Evolutionary conservation across 768 basidiomycete genomes (phyloP), one percentile per base, ranked within the genome.

Genomic region (Tricholoma flavovirens): DNA sequence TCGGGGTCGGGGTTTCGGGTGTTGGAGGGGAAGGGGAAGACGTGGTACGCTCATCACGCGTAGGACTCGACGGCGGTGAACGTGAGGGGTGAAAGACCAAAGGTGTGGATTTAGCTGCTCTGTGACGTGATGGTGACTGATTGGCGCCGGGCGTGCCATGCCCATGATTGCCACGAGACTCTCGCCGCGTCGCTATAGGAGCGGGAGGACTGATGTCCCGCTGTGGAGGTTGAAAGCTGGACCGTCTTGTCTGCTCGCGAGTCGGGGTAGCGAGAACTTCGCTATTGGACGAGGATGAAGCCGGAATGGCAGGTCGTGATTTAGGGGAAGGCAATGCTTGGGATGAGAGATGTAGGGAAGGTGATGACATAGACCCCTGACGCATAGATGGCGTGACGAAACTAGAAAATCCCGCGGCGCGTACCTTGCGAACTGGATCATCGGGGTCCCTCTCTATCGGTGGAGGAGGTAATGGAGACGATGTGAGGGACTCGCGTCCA

Each of bases 351-450:
- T 87, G 84, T 43, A 91, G 69, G 26, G 84, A 78, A 53, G 89
- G 88, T 19, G 87, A 88, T 55, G 88, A 90, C 75, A 86, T 77
- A 48, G 89, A 87, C 36, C 81, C 88, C 58, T 79, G 79, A 54
- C 83, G 79, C 58, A 89, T 70, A 35, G 87, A 87, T 43, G 87
- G 87, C 43, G 83, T 77, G 58, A 78, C 71, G 72, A 82, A 89
- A 66, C 76, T 78, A 50, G 81, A 78, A 65, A 76, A 77, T 49
- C 82, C 83, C 49, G 82, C 78, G 58, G 73, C 70, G 65, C 78
- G 77, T 62, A 69, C 69, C 63, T 73, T 73, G 57, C 73, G 71
- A 57, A 63, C 64, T 53, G 57, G 59, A 55, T 75, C 62, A 22
- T 57, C 65, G 48, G 57, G 58, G 54, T 75, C 63, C 24, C 56